These are phyloP conservation scores for Penstemon eatonii DNA, from an alignment of 257 asterid species.

Conservation along the genomic window DNA sequence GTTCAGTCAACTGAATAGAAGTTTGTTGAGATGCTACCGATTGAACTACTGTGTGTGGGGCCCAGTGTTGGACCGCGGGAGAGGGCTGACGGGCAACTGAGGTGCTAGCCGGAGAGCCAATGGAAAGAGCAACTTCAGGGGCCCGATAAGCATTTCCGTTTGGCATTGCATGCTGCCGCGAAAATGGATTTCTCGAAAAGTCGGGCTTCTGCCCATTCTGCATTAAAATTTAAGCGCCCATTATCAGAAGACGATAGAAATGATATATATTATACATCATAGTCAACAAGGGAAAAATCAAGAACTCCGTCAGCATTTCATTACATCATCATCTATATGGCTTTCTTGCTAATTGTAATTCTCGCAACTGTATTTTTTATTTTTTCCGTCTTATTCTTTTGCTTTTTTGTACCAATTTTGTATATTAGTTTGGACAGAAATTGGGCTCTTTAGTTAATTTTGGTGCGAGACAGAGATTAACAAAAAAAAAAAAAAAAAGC, in stretches of 20 bases:
- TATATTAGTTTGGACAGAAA: background rate
- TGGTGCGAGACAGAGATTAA: background rate
- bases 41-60: constrained; percentile 30
- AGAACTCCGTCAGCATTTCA: background rate
- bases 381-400: background rate
- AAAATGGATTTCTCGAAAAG: constrained; percentile 76
- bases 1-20: constrained; percentile 38
- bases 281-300: background rate
- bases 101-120: constrained; percentile 26
- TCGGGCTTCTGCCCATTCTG: constrained; percentile 74
- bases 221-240: constrained; percentile 31
- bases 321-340: too few relatives aligned
- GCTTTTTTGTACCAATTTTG: background rate
- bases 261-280: background rate
- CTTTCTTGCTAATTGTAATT: background rate
- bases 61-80: constrained; percentile 35
- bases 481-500: background rate
- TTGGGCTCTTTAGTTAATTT: background rate
- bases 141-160: constrained; percentile 34
- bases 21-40: constrained; percentile 33
- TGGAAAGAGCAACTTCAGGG: constrained; percentile 23
- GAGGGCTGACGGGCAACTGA: constrained; percentile 28
- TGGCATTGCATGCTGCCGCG: constrained; percentile 46
- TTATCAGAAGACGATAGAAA: constrained; percentile 16
- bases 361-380: background rate